These are phyloP conservation scores for Nadsonia fulvescens DNA, from an alignment of 805 yeast species.

Conservation along the genomic window DNA sequence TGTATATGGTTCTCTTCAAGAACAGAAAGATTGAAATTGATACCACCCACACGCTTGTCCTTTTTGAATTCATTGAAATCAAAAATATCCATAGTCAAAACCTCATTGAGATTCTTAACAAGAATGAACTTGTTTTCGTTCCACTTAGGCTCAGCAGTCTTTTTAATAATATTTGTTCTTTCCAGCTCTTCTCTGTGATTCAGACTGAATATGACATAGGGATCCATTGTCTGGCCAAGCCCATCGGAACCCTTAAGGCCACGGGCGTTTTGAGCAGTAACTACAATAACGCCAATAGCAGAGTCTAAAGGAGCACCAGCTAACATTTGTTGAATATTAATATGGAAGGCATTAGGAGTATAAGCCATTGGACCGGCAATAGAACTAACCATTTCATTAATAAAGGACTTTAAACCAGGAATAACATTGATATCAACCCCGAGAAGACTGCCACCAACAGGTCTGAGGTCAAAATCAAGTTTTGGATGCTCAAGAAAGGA, in stretches of 20 bases:
- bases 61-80: slow-evolving; percentile 67
- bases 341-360: slow-evolving; percentile 81
- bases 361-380: slow-evolving; percentile 79
- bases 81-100: slow-evolving; percentile 48
- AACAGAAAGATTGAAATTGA: slow-evolving; percentile 48
- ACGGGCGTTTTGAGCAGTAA: slow-evolving; percentile 49
- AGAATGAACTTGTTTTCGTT: slow-evolving; percentile 59
- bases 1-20: slow-evolving; percentile 27
- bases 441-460: slow-evolving; percentile 68
- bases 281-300: slow-evolving; percentile 70
- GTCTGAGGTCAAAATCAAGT: slow-evolving; percentile 65
- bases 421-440: slow-evolving; percentile 74
- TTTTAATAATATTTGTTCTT: slow-evolving; percentile 46
- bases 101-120: slow-evolving; percentile 61
- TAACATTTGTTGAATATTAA: slow-evolving; percentile 77
- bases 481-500: slow-evolving; percentile 75
- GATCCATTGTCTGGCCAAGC: slow-evolving; percentile 72
- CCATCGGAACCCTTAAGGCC: slow-evolving; percentile 49
- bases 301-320: slow-evolving; percentile 67
- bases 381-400: slow-evolving; percentile 70
- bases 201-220: slow-evolving; percentile 63
- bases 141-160: slow-evolving; percentile 66
- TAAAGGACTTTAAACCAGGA: slow-evolving; percentile 74
- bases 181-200: slow-evolving; percentile 35
- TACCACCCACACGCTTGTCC: slow-evolving; percentile 65